Evolutionary conservation across 176 grass and related monocot species (phyloP).

Genomic region (Oryza brachyantha): DNA sequence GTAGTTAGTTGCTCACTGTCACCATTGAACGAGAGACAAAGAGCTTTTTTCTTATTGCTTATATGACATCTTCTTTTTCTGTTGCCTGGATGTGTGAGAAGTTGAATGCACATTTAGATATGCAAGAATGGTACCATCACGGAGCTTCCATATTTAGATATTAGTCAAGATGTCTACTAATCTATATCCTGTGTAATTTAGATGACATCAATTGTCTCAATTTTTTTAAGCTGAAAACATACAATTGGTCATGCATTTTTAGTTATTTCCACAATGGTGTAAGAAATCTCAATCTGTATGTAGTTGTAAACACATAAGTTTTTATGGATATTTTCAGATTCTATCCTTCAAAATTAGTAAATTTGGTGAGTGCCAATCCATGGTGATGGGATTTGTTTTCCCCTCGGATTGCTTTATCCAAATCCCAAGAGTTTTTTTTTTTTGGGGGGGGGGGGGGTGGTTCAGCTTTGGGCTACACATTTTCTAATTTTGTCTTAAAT

Average conservation of each 20-base stretch:
- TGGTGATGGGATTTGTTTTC: neutral
- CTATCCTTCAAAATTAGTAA: neutral
- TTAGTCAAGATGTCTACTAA: neutral
- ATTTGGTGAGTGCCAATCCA: neutral
- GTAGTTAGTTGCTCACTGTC: neutral
- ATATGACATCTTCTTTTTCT: neutral
- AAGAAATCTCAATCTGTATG: neutral
- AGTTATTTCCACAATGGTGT: neutral
- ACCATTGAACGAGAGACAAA: neutral
- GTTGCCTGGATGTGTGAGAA: neutral
- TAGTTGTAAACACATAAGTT: neutral
- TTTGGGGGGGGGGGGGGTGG: too few species aligned
- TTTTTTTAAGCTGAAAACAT: neutral
- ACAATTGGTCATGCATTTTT: neutral
- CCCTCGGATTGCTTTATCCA: neutral
- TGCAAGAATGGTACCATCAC: neutral
- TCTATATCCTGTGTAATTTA: neutral
- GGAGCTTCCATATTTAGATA: neutral
- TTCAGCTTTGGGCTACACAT: neutral
- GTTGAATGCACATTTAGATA: neutral
- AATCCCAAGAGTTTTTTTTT: neutral
- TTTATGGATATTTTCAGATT: neutral
- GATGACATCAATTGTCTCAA: too few species aligned
- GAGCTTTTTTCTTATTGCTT: neutral
- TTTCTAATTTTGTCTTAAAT: constrained; percentile 1